Base-by-base conservation (phyloP, 2,329 filamentous ascomycete species). In the Colletotrichum chlorophyti region DNA sequence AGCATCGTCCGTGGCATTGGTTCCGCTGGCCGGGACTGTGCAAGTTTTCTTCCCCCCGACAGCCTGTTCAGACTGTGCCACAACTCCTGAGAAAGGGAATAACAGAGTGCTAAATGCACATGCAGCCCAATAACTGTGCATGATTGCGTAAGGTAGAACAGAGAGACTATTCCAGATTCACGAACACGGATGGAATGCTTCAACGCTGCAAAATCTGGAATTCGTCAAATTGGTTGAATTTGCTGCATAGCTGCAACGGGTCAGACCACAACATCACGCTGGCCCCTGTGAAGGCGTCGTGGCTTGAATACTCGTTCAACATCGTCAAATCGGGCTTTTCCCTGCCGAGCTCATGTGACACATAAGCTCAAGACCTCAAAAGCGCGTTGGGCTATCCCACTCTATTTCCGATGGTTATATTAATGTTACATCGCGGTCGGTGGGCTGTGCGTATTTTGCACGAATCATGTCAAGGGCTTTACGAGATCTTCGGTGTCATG, bases 1-100 rank as follows among this genome's bases (percentile, higher is more conserved):
- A 3, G 67, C 69, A 40, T 73, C 70, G 43, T 75, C 71, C 14
- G 61, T 64, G 1, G 64, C 66, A 14, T 66, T 35, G 12, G 17
- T 57, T n/a, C 32, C 23, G 26, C 63, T 15, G 2, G 70, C 69
- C 24, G 65, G 9, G 37, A 74, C 42, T 46, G 70, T 55, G 63
- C 70, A 67, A 10, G 71, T 53, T n/a, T n/a, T n/a, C 42, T 68
- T 55, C n/a, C 24, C 41, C 15, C 19, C 19, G 3, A 17, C 14
- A 4, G 4, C 4, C 6, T 27, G 23, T 15, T 38, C 46, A 12
- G 15, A 23, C 19, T 43, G 17, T 4, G 10, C 12, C 14, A 6
- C 6, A 2, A 27, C n/a, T 3, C 21, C 15, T 10, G 17, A 50
- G 3, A 24, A 8, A 6, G 26, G 9, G 26, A 37, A 10, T 17